phyloP scores from a whole-genome alignment of 2,329 filamentous ascomycete species.

The Botryosphaeria dothidea region DNA sequence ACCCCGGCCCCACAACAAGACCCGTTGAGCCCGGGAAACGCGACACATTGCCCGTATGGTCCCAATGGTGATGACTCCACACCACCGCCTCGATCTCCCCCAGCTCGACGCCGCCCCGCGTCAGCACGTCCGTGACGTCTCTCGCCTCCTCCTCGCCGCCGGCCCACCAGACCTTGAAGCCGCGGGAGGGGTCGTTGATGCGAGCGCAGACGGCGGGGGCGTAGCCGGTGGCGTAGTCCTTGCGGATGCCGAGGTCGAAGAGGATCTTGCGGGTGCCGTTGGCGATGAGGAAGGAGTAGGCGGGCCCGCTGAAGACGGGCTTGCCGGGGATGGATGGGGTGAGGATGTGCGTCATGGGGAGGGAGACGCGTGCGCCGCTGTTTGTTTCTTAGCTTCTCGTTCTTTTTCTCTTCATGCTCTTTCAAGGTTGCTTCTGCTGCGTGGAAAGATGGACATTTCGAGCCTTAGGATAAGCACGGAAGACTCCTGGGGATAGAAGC shows the following conservation, averaged over 20 bases:
- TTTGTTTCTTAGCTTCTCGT: too few species aligned
- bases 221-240: conserved; percentile 23
- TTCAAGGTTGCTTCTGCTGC: too few species aligned
- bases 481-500: too few species aligned
- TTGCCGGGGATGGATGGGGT: neutral
- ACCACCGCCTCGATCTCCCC: conserved; percentile 45
- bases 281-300: neutral
- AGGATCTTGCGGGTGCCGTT: neutral
- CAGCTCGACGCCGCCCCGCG: conserved; percentile 20
- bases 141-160: too few species aligned
- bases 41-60: conserved; percentile 58
- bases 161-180: neutral
- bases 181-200: neutral
- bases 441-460: too few species aligned
- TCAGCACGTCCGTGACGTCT: neutral
- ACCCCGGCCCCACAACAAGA: conserved; percentile 57
- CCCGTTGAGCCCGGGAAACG: conserved; percentile 49
- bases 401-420: too few species aligned
- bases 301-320: neutral
- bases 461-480: too few species aligned
- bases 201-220: neutral
- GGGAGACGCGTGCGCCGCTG: neutral
- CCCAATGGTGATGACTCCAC: conserved; percentile 59
- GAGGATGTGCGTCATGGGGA: neutral
- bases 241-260: neutral